A percentile compares a stretch with the other conserved stretches of the same genome.
Conservation (phyloP, 352 stramenopile species). For the Phytophthora colocasiae region DNA sequence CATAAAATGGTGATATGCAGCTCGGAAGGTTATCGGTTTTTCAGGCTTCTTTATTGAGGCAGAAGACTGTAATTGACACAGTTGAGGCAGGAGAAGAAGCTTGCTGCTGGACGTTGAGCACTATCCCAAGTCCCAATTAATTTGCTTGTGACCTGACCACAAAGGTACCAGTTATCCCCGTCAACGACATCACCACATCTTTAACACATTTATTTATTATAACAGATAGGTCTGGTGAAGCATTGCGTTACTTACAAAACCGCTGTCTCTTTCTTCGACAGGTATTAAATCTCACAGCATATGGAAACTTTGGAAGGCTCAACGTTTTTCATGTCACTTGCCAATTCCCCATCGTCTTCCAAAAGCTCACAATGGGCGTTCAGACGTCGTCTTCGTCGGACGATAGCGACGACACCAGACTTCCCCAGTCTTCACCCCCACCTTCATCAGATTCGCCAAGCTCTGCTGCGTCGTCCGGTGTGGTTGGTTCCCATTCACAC, state of each 20-base stretch:
- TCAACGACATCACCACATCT: background rate
- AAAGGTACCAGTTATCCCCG: background rate
- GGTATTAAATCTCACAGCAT: conserved; percentile 1
- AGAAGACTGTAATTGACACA: no score
- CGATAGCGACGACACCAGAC: conserved; percentile 5
- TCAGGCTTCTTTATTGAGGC: no score
- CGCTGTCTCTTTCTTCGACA: background rate
- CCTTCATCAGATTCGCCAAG: conserved; percentile 7
- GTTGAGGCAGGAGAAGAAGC: background rate
- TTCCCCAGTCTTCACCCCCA: background rate
- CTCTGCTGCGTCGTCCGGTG: conserved; percentile 16
- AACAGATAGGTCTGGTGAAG: conserved; percentile 1
- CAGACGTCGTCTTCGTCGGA: conserved; percentile 18
- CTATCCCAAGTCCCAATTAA: no score
- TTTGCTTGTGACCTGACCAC: background rate
- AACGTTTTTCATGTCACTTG: conserved; percentile 27
- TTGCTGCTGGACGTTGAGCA: background rate
- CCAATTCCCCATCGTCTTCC: conserved; percentile 11
- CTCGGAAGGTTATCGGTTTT: no score
- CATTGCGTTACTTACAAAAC: background rate
- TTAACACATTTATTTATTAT: conserved; percentile 2
- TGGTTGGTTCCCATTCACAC: background rate
- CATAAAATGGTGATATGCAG: no score
- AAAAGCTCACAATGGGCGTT: background rate
- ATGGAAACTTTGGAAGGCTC: conserved; percentile 15